Evolutionary conservation across 2,329 filamentous ascomycete genomes (phyloP).

Genomic region (Pyricularia sp.): DNA sequence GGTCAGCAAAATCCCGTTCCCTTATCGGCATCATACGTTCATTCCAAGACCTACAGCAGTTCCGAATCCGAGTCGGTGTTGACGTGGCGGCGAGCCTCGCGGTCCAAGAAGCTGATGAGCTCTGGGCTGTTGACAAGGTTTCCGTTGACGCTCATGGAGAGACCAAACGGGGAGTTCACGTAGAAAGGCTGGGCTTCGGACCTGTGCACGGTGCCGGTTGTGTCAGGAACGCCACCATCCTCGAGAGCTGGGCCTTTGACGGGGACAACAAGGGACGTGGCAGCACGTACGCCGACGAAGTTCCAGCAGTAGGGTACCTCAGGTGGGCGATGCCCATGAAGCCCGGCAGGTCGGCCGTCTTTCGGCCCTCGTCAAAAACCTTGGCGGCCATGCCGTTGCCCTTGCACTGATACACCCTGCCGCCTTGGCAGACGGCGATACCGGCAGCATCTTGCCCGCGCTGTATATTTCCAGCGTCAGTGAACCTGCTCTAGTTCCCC

Average conservation of each 20-base stretch:
- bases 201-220: slow-evolving; percentile 29
- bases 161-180: slow-evolving; percentile 74
- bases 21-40: neutral
- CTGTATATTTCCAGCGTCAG: neutral
- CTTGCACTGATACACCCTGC: slow-evolving; percentile 82
- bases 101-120: slow-evolving; percentile 10
- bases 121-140: slow-evolving; percentile 48
- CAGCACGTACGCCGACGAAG: slow-evolving; percentile 35
- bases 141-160: slow-evolving; percentile 35
- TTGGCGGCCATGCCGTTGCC: slow-evolving; percentile 80
- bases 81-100: slow-evolving; percentile 62
- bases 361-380: slow-evolving; percentile 73
- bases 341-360: slow-evolving; percentile 66
- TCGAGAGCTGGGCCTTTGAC: slow-evolving; percentile 21
- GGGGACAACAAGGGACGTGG: slow-evolving; percentile 4
- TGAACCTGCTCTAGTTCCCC: neutral
- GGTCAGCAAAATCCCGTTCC: slow-evolving; percentile 6
- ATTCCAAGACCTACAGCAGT: slow-evolving; percentile 40
- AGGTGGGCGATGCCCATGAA: slow-evolving; percentile 77
- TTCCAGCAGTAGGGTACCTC: slow-evolving; percentile 83
- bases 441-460: slow-evolving; percentile 84
- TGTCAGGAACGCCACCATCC: neutral
- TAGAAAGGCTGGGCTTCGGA: slow-evolving; percentile 90
- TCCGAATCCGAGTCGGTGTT: slow-evolving; percentile 88
- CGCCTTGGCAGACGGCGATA: slow-evolving; percentile 62